Percentiles rank a stretch among this genome's conserved stretches.
These are phyloP conservation scores for Ustilago trichophora DNA, from an alignment of 1,284 basidiomycete genomes.

Conservation along the genomic window DNA sequence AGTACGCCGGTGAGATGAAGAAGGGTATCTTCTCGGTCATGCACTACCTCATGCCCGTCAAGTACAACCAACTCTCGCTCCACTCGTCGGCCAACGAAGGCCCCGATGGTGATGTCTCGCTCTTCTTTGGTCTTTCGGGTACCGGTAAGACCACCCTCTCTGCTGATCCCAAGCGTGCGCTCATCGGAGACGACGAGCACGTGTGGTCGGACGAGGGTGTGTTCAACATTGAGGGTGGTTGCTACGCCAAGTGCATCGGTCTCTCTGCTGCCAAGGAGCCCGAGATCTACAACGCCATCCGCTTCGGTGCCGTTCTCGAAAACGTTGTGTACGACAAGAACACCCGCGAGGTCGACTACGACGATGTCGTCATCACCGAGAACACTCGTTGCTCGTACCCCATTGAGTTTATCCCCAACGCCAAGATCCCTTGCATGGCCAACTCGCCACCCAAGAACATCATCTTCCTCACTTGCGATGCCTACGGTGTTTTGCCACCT, in stretches of 20 bases:
- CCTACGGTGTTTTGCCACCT: slow-evolving; percentile 96
- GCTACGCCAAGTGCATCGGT: slow-evolving; percentile 99
- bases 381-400: slow-evolving; percentile 85
- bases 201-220: slow-evolving; percentile 74
- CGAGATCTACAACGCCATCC: slow-evolving; percentile 95
- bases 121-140: slow-evolving; percentile 99
- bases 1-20: slow-evolving; percentile 99
- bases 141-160: slow-evolving; percentile 84
- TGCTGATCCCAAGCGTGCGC: slow-evolving; percentile 60
- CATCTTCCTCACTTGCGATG: slow-evolving; percentile 98
- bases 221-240: slow-evolving; percentile 99
- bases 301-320: slow-evolving; percentile 95
- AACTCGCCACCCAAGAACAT: slow-evolving; percentile 75
- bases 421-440: slow-evolving; percentile 72
- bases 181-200: slow-evolving; percentile 67
- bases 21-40: slow-evolving; percentile 99
- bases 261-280: slow-evolving; percentile 95
- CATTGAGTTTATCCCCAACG: slow-evolving; percentile 84
- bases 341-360: slow-evolving; percentile 88
- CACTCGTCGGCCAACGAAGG: slow-evolving; percentile 99
- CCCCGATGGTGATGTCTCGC: slow-evolving; percentile 87
- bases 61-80: slow-evolving; percentile 95
- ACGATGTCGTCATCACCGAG: slow-evolving; percentile 95
- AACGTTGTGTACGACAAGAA: slow-evolving; percentile 98
- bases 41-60: slow-evolving; percentile 99